These are phyloP conservation scores for Annulohypoxylon truncatum DNA, from an alignment of 2,329 filamentous ascomycete genomes.

Conservation along the genomic window DNA sequence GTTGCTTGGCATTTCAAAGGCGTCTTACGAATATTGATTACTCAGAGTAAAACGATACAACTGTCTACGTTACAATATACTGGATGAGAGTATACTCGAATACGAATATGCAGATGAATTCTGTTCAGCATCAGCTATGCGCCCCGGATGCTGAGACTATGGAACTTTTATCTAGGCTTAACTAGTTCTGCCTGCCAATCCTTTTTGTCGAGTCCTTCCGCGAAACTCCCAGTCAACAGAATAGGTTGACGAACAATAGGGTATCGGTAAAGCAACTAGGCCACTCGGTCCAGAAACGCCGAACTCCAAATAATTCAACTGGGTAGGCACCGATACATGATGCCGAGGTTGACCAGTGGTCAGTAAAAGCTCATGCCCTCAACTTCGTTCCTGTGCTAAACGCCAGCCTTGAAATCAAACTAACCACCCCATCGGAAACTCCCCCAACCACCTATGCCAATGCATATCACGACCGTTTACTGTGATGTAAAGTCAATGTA, in stretches of 20 bases:
- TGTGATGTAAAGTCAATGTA: conserved; percentile 39
- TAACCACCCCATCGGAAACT: conserved; percentile 3
- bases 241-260: conserved; percentile 24
- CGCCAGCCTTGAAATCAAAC: conserved; percentile 8
- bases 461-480: conserved; percentile 25
- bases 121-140: conserved; percentile 12
- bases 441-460: conserved; percentile 18
- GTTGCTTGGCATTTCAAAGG: no score
- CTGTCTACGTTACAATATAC: neutral
- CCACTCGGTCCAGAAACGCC: conserved; percentile 47
- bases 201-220: conserved; percentile 15
- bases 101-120: conserved; percentile 10
- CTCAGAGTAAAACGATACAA: no score
- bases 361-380: conserved; percentile 5
- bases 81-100: neutral
- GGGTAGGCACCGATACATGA: conserved; percentile 17
- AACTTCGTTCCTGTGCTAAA: conserved; percentile 18
- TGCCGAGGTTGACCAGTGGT: conserved; percentile 17
- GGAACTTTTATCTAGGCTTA: conserved; percentile 32
- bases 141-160: conserved; percentile 2
- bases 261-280: conserved; percentile 45
- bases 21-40: no score
- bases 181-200: conserved; percentile 13
- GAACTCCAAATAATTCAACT: conserved; percentile 37
- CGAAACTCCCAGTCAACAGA: conserved; percentile 14